These are phyloP conservation scores for Tetrapisispora pingtungensis DNA, from an alignment of 805 yeast species.

Conservation along the genomic window DNA sequence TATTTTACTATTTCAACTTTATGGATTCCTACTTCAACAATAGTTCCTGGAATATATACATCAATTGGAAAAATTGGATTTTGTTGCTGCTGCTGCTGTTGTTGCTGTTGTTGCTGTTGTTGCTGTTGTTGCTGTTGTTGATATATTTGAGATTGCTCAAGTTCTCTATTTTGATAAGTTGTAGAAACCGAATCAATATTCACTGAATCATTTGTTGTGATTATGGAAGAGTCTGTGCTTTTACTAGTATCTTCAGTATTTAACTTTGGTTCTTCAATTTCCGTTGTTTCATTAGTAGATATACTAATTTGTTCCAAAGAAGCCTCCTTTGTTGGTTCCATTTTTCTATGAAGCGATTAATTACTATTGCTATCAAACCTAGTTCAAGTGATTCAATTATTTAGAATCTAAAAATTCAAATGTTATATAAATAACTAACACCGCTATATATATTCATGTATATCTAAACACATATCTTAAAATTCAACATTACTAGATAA, in stretches of 20 bases:
- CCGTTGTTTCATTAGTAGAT: background rate
- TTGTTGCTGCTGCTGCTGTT: slow-evolving; percentile 1
- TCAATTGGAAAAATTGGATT: slow-evolving; percentile 5
- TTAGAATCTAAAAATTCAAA: too few species aligned
- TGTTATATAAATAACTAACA: too few species aligned
- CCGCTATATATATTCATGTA: too few species aligned
- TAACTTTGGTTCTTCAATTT: background rate
- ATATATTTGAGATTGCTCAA: slow-evolving; percentile 9
- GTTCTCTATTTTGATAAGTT: slow-evolving; percentile 9
- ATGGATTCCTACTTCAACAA: slow-evolving; percentile 54
- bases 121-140: background rate
- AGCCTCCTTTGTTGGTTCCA: background rate
- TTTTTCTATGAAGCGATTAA: background rate
- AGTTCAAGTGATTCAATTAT: too few species aligned
- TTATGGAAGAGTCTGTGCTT: background rate
- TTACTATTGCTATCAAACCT: too few species aligned
- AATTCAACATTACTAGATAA: too few species aligned
- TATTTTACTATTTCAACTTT: slow-evolving; percentile 43
- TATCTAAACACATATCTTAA: too few species aligned
- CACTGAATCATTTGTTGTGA: background rate
- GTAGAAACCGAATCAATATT: background rate
- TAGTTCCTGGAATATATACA: slow-evolving; percentile 35
- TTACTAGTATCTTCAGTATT: background rate
- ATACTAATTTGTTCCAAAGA: background rate
- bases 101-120: background rate